Evolutionary conservation across 139 green algal genomes (phyloP), one percentile per base, ranked within the genome.

Genomic region (Picochlorum sp.): DNA sequence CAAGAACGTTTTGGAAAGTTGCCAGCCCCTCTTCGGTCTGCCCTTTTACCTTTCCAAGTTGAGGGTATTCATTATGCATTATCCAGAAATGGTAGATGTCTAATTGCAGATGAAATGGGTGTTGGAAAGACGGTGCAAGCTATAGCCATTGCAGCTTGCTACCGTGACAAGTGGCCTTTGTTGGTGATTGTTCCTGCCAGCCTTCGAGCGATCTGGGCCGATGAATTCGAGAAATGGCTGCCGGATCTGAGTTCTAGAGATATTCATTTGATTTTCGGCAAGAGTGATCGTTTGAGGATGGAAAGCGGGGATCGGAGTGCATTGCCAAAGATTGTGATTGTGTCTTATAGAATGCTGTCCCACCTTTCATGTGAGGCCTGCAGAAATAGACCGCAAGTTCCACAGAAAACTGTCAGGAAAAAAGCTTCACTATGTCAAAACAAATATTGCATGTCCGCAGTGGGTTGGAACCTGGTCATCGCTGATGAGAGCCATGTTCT

Each of bases 81-180:
- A 56, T 14, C 47, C 24, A 74, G 82, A 18, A 20, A 61, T 2
- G 92, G 92, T 4, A 73, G 90, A 0, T 75, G 69, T 44, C 71
- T 98, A 4, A 84, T 98, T n/a, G 92, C 81, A 4, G 92, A 98
- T 57, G 92, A 97, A 75, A 95, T 95, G 87, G 90, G 90, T 0
- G 84, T 96, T 37, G 90, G 90, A 55, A 96, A 96, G 73, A 95
- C 89, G 6, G 76, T 96, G 62, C 88, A 95, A 66, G 90, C 88
- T 23, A 90, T 98, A 26, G 90, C 92, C 5, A 63, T 96, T 54
- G 84, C 87, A 0, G 56, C 78, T 2, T 94, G 81, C 65, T 97
- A 95, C 69, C 78, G 87, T 69, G 81, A 95, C 2, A 83, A 94
- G 70, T 95, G 92, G 85, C 92, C 92, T 8, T 68, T 96, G 71